Conservation (phyloP, 139 green algal genomes). For the Coelastrella sp. region DNA sequence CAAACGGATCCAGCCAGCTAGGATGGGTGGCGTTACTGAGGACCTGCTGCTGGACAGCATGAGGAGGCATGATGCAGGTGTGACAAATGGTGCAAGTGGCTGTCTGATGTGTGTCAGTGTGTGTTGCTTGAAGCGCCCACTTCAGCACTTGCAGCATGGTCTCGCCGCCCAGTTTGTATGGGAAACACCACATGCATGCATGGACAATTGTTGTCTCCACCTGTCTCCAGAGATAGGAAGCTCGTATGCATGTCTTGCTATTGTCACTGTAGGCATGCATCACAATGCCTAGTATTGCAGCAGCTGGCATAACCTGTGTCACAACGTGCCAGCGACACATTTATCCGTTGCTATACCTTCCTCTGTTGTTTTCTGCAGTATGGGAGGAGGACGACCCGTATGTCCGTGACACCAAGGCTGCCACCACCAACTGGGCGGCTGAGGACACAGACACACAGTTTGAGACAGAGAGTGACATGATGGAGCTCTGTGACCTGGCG, state of each 20-base stretch:
- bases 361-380: background rate
- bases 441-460: slow-evolving; percentile 72
- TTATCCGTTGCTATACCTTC: too few species aligned
- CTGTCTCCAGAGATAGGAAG: too few species aligned
- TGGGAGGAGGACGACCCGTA: slow-evolving; percentile 41
- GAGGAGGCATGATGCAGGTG: slow-evolving; percentile 13
- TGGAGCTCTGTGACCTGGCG: slow-evolving; percentile 75
- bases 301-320: background rate
- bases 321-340: too few species aligned
- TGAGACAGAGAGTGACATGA: slow-evolving; percentile 74
- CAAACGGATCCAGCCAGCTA: slow-evolving; percentile 16
- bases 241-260: too few species aligned
- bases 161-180: too few species aligned
- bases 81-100: background rate
- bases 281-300: background rate
- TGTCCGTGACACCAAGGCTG: background rate
- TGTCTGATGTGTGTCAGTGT: too few species aligned
- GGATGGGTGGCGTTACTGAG: slow-evolving; percentile 31
- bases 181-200: too few species aligned
- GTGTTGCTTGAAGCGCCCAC: too few species aligned
- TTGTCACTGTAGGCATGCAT: background rate
- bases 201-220: too few species aligned
- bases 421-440: slow-evolving; percentile 31
- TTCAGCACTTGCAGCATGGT: too few species aligned
- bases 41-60: slow-evolving; percentile 40